phyloP scores from a whole-genome alignment of 2,329 filamentous ascomycete genomes.

The Penicillium paneum region DNA sequence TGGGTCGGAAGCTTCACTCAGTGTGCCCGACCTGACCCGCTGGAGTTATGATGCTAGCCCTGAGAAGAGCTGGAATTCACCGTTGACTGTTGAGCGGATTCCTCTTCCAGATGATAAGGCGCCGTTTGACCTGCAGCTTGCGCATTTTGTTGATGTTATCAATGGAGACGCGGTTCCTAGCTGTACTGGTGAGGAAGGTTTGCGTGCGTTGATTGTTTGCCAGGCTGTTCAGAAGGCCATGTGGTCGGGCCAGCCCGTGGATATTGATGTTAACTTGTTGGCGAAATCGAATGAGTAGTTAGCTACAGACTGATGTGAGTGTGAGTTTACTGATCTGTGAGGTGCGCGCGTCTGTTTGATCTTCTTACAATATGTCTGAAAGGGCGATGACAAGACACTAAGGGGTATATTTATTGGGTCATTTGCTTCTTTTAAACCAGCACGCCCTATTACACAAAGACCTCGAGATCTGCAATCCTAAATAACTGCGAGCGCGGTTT shows the following conservation, averaged over 20 bases:
- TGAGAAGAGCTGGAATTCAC: constrained; percentile 45
- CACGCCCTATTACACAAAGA: not conserved
- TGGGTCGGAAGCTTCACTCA: constrained; percentile 51
- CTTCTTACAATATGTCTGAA: not conserved
- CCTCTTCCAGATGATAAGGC: constrained; percentile 27
- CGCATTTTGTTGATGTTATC: constrained; percentile 52
- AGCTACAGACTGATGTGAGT: not conserved
- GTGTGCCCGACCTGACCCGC: constrained; percentile 53
- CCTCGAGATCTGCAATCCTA: not conserved
- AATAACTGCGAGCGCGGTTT: not conserved
- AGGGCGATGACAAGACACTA: not conserved
- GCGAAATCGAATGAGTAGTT: not conserved
- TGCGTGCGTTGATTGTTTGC: constrained; percentile 53
- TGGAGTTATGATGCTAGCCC: constrained; percentile 46
- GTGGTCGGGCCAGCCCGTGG: constrained; percentile 35
- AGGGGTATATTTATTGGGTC: not conserved
- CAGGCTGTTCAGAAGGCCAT: constrained; percentile 51
- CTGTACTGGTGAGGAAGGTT: constrained; percentile 50
- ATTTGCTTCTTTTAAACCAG: constrained; percentile 1
- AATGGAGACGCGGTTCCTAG: constrained; percentile 42
- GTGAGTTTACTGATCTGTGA: not conserved
- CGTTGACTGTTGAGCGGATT: constrained; percentile 35
- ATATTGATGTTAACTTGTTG: constrained; percentile 25
- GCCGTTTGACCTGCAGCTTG: constrained; percentile 54
- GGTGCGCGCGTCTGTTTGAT: not conserved